A percentile compares a stretch with the other conserved stretches of the same genome.
phyloP scores from a whole-genome alignment of 345 rosid species.

The Populus tremula region DNA sequence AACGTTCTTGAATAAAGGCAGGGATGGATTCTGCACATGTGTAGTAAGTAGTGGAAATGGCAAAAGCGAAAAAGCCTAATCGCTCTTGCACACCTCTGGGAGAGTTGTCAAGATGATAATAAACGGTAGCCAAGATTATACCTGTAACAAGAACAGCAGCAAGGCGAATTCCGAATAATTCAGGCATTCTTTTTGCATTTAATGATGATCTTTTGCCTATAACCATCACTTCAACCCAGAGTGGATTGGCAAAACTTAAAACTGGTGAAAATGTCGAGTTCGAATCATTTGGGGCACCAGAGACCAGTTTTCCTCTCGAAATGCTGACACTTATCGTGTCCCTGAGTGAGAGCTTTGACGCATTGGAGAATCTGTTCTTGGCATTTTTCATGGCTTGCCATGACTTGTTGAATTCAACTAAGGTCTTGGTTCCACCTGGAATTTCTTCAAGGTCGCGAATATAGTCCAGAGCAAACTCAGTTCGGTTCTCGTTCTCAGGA shows the following conservation, averaged over 20 bases:
- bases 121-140: conserved; percentile 21
- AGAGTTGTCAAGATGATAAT: conserved; percentile 27
- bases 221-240: conserved; percentile 26
- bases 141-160: conserved; percentile 22
- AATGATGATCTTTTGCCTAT: conserved; percentile 23
- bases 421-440: conserved; percentile 22
- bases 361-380: background rate
- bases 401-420: conserved; percentile 26
- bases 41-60: conserved; percentile 32
- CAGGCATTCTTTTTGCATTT: conserved; percentile 29
- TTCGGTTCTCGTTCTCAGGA: conserved; percentile 22
- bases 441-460: conserved; percentile 27
- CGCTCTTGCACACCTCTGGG: conserved; percentile 29
- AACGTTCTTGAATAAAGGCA: conserved; percentile 25
- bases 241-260: conserved; percentile 26
- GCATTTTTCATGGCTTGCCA: conserved; percentile 17
- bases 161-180: conserved; percentile 25
- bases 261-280: conserved; percentile 15
- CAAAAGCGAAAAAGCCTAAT: conserved; percentile 25
- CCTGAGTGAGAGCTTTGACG: conserved; percentile 10
- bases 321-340: conserved; percentile 19
- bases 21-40: conserved; percentile 32
- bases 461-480: conserved; percentile 26
- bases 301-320: conserved; percentile 25
- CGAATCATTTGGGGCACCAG: conserved; percentile 13